Evolutionary conservation across 257 asterid genomes (phyloP).

Genomic region (Solanum chmielewskii): DNA sequence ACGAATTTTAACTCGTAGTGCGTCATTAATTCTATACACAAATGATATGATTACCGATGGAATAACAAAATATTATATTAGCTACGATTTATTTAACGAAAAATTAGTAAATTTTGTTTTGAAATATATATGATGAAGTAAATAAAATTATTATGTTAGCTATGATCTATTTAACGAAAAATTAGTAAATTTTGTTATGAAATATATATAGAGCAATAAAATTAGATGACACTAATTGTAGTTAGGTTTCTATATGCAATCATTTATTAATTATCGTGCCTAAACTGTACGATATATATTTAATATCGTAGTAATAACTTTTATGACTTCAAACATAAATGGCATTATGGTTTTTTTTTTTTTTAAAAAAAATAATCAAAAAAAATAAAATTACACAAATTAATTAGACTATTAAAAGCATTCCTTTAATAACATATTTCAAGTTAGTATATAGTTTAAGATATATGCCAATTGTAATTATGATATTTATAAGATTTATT

Average conservation of each 20-base stretch:
- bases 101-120: not conserved
- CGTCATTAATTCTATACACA: not conserved
- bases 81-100: not conserved
- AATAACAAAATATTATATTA: not conserved
- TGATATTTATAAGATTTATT: not conserved
- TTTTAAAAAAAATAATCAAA: fast-evolving
- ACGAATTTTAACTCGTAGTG: not conserved
- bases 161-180: not conserved
- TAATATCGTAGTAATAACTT: not conserved
- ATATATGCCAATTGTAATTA: not conserved
- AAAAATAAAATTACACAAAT: not conserved
- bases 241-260: not conserved
- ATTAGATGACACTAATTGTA: not conserved
- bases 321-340: not conserved
- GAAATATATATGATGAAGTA: not conserved
- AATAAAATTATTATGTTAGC: not conserved
- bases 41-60: not conserved
- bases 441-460: not conserved
- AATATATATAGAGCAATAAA: not conserved
- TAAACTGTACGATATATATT: not conserved
- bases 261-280: not conserved
- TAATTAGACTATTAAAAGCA: not conserved
- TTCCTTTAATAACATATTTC: not conserved
- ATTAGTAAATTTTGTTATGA: not conserved
- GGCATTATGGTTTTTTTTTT: not conserved